phyloP scores from a whole-genome alignment of 208 protist species.

The Leishmania martiniquensis region DNA sequence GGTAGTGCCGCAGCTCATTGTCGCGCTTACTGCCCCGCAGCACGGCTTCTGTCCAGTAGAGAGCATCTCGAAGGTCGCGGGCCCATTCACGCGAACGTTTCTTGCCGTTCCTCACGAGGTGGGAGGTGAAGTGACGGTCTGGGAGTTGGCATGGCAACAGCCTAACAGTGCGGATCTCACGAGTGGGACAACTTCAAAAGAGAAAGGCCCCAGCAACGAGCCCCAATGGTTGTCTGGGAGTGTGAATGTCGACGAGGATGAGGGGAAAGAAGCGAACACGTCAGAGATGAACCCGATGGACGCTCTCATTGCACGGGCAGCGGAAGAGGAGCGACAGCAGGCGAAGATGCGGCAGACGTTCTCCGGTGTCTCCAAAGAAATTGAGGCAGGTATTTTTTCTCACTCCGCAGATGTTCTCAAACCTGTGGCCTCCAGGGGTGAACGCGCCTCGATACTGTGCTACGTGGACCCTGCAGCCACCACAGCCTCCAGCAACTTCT shows the following conservation, averaged over 20 bases:
- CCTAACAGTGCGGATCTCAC: not conserved
- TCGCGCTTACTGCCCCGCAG: constrained; percentile 61
- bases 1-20: constrained; percentile 31
- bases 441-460: constrained; percentile 28
- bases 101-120: constrained; percentile 64
- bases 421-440: not conserved
- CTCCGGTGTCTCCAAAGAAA: not conserved
- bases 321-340: constrained; percentile 21
- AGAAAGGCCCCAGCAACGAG: not conserved
- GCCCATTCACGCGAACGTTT: constrained; percentile 10
- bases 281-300: constrained; percentile 40
- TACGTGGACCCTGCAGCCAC: constrained; percentile 18
- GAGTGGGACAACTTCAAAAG: not conserved
- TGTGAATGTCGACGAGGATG: constrained; percentile 2
- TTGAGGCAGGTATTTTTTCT: not conserved
- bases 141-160: constrained; percentile 21
- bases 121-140: constrained; percentile 46
- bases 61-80: constrained; percentile 5
- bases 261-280: constrained; percentile 12
- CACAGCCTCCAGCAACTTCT: constrained; percentile 8
- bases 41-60: constrained; percentile 73
- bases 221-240: not conserved
- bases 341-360: constrained; percentile 2
- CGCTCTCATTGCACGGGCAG: constrained; percentile 38
- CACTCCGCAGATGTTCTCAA: not conserved